Evolutionary conservation across 2,329 filamentous ascomycete genomes (phyloP).

Genomic region (Monosporascus ibericus): DNA sequence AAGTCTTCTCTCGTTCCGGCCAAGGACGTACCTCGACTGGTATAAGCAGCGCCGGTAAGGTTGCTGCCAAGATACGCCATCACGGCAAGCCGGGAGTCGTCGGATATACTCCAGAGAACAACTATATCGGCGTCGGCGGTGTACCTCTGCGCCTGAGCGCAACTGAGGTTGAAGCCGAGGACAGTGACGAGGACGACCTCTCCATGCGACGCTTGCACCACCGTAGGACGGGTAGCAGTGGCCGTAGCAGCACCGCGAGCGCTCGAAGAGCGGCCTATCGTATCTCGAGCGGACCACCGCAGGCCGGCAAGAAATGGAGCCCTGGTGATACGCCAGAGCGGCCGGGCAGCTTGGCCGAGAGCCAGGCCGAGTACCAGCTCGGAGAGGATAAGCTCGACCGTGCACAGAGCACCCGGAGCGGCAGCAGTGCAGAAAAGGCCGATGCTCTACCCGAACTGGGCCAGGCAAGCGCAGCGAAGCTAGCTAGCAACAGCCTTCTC

Average conservation of each 20-base stretch:
- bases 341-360: conserved; percentile 44
- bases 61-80: conserved; percentile 82
- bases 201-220: conserved; percentile 50
- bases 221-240: conserved; percentile 68
- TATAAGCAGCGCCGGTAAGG: conserved; percentile 55
- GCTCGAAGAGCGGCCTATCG: conserved; percentile 47
- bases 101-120: conserved; percentile 70
- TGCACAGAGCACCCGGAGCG: conserved; percentile 46
- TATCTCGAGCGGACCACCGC: conserved; percentile 41
- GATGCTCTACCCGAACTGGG: conserved; percentile 53
- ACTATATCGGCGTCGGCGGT: conserved; percentile 68
- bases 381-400: conserved; percentile 23
- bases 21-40: conserved; percentile 56
- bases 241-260: conserved; percentile 60
- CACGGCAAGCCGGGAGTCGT: conserved; percentile 74
- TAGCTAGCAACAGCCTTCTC: conserved; percentile 54
- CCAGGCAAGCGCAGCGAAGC: conserved; percentile 33
- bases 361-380: conserved; percentile 28
- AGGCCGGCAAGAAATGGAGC: conserved; percentile 41
- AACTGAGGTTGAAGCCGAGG: conserved; percentile 88
- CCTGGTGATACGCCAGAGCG: conserved; percentile 52
- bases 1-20: conserved; percentile 62
- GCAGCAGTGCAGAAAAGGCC: conserved; percentile 54
- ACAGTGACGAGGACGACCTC: conserved; percentile 68
- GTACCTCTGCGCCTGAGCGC: conserved; percentile 89